Conservation (phyloP, 331 rosid genomes). For the Quercus phellos region DNA sequence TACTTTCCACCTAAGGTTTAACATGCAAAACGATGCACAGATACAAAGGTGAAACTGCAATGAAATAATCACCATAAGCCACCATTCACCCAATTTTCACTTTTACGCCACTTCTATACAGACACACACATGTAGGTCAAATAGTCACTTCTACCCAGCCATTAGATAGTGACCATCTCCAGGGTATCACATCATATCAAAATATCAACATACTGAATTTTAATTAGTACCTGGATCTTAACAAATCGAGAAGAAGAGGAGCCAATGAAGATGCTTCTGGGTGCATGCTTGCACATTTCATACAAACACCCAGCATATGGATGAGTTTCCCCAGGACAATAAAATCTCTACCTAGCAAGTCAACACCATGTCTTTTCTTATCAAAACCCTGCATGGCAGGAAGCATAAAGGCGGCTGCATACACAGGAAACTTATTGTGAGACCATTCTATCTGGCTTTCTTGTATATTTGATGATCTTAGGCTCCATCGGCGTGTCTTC, state of each 20-base stretch:
- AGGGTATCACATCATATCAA: conserved; percentile 13
- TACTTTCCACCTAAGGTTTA: conserved; percentile 16
- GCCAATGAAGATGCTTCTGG: conserved; percentile 87
- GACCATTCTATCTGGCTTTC: conserved; percentile 60
- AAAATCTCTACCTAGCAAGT: conserved; percentile 88
- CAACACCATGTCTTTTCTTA: conserved; percentile 88
- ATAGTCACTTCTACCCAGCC: neutral
- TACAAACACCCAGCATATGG: conserved; percentile 84
- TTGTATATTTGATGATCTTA: conserved; percentile 37
- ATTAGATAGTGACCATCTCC: neutral
- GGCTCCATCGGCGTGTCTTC: conserved; percentile 78
- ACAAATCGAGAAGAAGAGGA: conserved; percentile 77
- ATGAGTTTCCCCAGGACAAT: conserved; percentile 84
- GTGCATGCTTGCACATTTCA: conserved; percentile 88
- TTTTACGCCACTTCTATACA: conserved; percentile 3
- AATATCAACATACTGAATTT: neutral
- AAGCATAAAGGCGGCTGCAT: conserved; percentile 94
- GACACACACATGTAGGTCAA: neutral
- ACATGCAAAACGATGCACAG: neutral
- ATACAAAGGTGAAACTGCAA: neutral
- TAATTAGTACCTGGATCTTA: conserved; percentile 66
- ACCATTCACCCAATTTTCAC: conserved; percentile 7
- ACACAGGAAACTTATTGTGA: conserved; percentile 81
- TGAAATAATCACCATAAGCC: conserved; percentile 5
- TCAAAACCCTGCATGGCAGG: conserved; percentile 96